Conservation (phyloP, 768 basidiomycete genomes). For the Dioszegia crocea region DNA sequence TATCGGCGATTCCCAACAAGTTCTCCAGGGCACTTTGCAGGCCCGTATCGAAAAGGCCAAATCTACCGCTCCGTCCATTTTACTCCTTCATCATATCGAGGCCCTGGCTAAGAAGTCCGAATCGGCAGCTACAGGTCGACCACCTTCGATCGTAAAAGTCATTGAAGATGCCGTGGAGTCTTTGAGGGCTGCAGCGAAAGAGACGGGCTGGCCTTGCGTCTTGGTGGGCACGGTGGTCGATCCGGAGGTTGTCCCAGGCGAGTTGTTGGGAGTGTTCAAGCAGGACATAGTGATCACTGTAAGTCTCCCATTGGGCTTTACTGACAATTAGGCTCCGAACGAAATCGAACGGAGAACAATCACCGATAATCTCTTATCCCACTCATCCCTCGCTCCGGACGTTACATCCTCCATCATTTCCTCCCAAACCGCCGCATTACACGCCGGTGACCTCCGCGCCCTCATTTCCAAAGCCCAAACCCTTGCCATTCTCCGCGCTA, state of each 20-base stretch:
- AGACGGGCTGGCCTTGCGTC: slow-evolving; percentile 67
- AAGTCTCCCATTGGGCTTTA: slow-evolving; percentile 9
- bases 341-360: slow-evolving; percentile 69
- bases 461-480: slow-evolving; percentile 62
- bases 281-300: slow-evolving; percentile 77
- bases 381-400: slow-evolving; percentile 62
- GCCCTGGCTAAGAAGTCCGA: slow-evolving; percentile 63
- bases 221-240: slow-evolving; percentile 71
- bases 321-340: slow-evolving; percentile 63
- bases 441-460: slow-evolving; percentile 72
- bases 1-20: slow-evolving; percentile 68
- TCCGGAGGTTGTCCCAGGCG: slow-evolving; percentile 60
- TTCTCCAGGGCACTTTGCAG: slow-evolving; percentile 68
- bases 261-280: slow-evolving; percentile 63
- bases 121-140: slow-evolving; percentile 14
- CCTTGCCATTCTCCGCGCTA: slow-evolving; percentile 53
- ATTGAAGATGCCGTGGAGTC: slow-evolving; percentile 51
- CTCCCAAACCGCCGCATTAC: slow-evolving; percentile 82
- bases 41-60: slow-evolving; percentile 73
- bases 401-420: slow-evolving; percentile 70
- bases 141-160: slow-evolving; percentile 54
- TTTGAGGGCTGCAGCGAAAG: slow-evolving; percentile 59
- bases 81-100: slow-evolving; percentile 61
- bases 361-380: slow-evolving; percentile 54
- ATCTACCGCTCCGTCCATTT: slow-evolving; percentile 74